Base-by-base conservation (phyloP, 352 stramenopile species). In the Phytophthora uliginosa region DNA sequence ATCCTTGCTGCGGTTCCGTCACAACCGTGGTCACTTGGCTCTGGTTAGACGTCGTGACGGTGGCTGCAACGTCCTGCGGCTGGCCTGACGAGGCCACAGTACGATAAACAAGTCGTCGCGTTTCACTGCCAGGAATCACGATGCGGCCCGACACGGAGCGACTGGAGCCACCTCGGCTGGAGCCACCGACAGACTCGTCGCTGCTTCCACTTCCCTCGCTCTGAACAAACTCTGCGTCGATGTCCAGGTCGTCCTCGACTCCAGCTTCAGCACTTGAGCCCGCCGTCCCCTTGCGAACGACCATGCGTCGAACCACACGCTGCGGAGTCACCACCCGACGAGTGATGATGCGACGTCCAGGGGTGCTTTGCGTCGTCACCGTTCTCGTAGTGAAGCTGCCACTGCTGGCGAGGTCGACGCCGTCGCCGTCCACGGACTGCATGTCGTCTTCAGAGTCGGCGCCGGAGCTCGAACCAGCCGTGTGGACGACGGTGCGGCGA, bases 321-420 rank as follows among this genome's bases (percentile, higher is more conserved):
- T 76, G 66, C 4, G 70, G 71, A 22, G 71, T 77, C 18, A 81
- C 75, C 5, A 79, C 75, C 4, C 66, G 70, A 45, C 71, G 74
- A 33, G 71, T 82, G 22, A 71, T 64, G 4, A 77, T 52, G 9
- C 69, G 59, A 24, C 62, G 64, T 50, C 55, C 60, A 12, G 55
- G 31, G 17, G 55, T 60, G 20, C 53, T 73, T 13, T 62, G 42
- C 38, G n/a, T 72, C 4, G 50, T 67, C 20, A 58, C 48, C 13
- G 26, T 71, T 57, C 47, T 65, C 8, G 40, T 65, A 7, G 40
- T 65, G 7, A 62, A 71, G 42, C 56, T 59, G 34, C 58, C 45
- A 17, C 53, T 65, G 13, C 13, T 55, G 6, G 28, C 17, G 6
- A 69, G 34, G 6, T 56, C 61, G 7, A n/a, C 36, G 17, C 48